A percentile compares a stretch with the other conserved stretches of the same genome.
phyloP scores from a whole-genome alignment of 1,139 yeast genomes.

The Sugiyamaella xylanicola region DNA sequence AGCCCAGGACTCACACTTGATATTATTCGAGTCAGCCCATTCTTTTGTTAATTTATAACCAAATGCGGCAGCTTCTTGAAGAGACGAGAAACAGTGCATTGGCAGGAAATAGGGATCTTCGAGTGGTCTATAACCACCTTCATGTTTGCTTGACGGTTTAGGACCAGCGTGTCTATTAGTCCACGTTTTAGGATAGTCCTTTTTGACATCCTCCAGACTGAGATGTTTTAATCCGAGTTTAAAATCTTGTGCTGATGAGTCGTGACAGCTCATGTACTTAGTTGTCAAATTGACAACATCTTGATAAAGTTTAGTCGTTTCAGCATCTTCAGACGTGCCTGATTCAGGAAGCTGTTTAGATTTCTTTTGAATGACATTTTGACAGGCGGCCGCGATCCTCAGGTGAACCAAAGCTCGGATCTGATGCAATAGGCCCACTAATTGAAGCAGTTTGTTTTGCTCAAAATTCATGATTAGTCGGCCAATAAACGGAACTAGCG shows the following conservation, averaged over 20 bases:
- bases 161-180: conserved; percentile 26
- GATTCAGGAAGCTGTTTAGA: conserved; percentile 12
- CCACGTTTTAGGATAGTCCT: conserved; percentile 42
- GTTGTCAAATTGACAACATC: conserved; percentile 19
- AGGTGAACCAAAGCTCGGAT: conserved; percentile 43
- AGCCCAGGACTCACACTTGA: conserved; percentile 36
- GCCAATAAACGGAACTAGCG: conserved; percentile 42
- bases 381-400: conserved; percentile 35
- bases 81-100: conserved; percentile 42
- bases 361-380: conserved; percentile 20
- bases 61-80: conserved; percentile 48
- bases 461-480: conserved; percentile 36
- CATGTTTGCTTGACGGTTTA: conserved; percentile 30
- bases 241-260: conserved; percentile 40
- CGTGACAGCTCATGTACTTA: conserved; percentile 30
- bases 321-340: conserved; percentile 4
- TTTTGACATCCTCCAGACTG: conserved; percentile 32
- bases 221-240: conserved; percentile 39
- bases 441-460: conserved; percentile 24
- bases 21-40: conserved; percentile 39
- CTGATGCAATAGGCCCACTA: conserved; percentile 42
- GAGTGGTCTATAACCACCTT: conserved; percentile 41
- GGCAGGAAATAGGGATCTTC: conserved; percentile 44
- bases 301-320: conserved; percentile 17
- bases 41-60: conserved; percentile 41